Percentiles rank a stretch among this genome's conserved stretches.
Evolutionary conservation across 192 early-diverging fungal species (phyloP).

Genomic region (Mortierella alpina): DNA sequence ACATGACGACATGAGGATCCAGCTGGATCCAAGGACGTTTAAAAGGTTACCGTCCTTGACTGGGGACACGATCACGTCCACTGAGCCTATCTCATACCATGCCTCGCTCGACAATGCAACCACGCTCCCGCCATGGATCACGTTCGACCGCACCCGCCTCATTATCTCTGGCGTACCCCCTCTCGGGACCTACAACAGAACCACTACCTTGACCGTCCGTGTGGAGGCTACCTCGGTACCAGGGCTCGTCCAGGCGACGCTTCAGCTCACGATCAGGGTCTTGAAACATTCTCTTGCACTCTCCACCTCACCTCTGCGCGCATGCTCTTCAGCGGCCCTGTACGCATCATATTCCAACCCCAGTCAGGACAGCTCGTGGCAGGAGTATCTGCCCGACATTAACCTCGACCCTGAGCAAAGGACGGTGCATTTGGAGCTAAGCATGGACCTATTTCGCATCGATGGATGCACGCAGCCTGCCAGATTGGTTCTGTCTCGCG

Average conservation of each 20-base stretch:
- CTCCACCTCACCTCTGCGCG: not conserved
- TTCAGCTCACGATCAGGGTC: conserved; percentile 15
- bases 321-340: conserved; percentile 1
- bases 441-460: conserved; percentile 6
- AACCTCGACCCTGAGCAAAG: not conserved
- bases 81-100: conserved; percentile 7
- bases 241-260: conserved; percentile 8
- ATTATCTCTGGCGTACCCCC: conserved; percentile 9
- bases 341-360: not conserved
- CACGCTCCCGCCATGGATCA: conserved; percentile 14
- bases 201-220: conserved; percentile 4
- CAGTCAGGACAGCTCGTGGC: not conserved
- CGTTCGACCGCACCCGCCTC: not conserved
- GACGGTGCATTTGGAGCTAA: not conserved
- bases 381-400: conserved; percentile 9
- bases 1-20: not conserved
- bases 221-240: conserved; percentile 15
- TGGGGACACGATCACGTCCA: not conserved
- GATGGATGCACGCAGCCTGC: conserved; percentile 10
- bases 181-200: conserved; percentile 7
- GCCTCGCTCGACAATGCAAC: not conserved
- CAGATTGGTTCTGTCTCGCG: not conserved
- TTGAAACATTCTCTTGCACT: conserved; percentile 1
- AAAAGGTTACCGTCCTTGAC: not conserved
- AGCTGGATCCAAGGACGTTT: conserved; percentile 10